phyloP scores from a whole-genome alignment of 176 grass and related monocot species.

The Raddia distichophylla region DNA sequence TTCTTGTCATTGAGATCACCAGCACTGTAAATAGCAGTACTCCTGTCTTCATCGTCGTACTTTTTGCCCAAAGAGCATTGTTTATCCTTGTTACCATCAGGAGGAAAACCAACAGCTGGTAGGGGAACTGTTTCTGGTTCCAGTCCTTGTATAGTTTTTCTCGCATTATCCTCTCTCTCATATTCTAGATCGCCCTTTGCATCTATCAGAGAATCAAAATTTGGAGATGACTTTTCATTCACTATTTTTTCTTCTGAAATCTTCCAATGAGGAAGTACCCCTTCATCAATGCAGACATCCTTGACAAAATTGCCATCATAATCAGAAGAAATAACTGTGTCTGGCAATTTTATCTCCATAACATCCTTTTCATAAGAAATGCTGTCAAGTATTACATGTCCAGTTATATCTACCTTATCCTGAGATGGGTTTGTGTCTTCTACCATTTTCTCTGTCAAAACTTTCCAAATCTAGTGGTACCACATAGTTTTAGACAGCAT shows the following conservation, averaged over 20 bases:
- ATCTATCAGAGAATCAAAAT: slow-evolving; percentile 27
- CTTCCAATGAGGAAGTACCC: slow-evolving; percentile 29
- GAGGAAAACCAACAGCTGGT: slow-evolving; percentile 25
- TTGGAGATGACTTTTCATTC: slow-evolving; percentile 30
- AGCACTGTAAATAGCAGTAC: not conserved
- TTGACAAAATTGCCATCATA: slow-evolving; percentile 64
- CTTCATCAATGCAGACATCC: slow-evolving; percentile 82
- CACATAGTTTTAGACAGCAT: slow-evolving; percentile 15
- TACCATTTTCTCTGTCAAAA: slow-evolving; percentile 45
- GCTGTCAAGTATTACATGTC: slow-evolving; percentile 27
- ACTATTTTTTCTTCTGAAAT: slow-evolving; percentile 41
- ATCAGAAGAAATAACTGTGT: slow-evolving; percentile 45
- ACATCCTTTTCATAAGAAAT: slow-evolving; percentile 70
- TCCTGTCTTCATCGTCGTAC: slow-evolving; percentile 26
- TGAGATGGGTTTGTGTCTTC: slow-evolving; percentile 42
- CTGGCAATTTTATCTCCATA: slow-evolving; percentile 58
- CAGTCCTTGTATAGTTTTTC: slow-evolving; percentile 19
- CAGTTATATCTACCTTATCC: slow-evolving; percentile 41
- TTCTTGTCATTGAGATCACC: slow-evolving; percentile 35
- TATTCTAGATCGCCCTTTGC: slow-evolving; percentile 29
- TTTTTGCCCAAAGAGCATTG: slow-evolving; percentile 18
- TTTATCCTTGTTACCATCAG: slow-evolving; percentile 26
- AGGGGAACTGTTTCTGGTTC: slow-evolving; percentile 24
- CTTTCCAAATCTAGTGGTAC: not conserved
- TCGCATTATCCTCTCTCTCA: slow-evolving; percentile 27